These are phyloP conservation scores for Mycena capillaripes DNA, from an alignment of 768 basidiomycete genomes.

Conservation along the genomic window DNA sequence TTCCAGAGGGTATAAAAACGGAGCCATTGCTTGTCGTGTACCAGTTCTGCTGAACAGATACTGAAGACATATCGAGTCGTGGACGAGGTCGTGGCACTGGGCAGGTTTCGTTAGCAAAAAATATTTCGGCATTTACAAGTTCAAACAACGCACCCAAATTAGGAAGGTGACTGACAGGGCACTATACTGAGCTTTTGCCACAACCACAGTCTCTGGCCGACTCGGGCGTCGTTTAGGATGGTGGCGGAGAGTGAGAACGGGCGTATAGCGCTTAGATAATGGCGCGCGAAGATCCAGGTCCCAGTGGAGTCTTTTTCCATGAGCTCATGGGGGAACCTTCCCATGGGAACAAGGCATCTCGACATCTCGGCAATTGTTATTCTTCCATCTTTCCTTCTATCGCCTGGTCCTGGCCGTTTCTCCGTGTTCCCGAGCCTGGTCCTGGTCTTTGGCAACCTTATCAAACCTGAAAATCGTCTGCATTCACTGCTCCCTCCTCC, in stretches of 20 bases:
- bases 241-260: background rate
- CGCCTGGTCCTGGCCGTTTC: background rate
- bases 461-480: background rate
- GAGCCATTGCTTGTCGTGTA: slow-evolving; percentile 36
- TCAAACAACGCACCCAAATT: slow-evolving; percentile 4
- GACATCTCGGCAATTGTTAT: background rate
- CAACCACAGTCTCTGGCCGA: background rate
- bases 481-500: background rate
- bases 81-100: background rate
- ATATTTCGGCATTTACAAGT: background rate
- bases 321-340: background rate
- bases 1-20: slow-evolving; percentile 32
- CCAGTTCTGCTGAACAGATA: slow-evolving; percentile 29
- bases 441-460: background rate
- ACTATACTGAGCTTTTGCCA: background rate
- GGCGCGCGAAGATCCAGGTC: background rate
- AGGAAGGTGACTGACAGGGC: background rate
- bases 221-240: background rate
- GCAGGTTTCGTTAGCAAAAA: slow-evolving; percentile 7
- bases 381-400: background rate
- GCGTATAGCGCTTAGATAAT: slow-evolving; percentile 2
- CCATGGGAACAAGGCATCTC: slow-evolving; percentile 6
- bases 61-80: slow-evolving; percentile 1
- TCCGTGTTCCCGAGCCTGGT: background rate
- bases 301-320: background rate